A percentile compares a stretch with the other conserved stretches of the same genome.
These are phyloP conservation scores for Nicotiana sylvestris DNA, from an alignment of 257 asterid genomes.

Conservation along the genomic window DNA sequence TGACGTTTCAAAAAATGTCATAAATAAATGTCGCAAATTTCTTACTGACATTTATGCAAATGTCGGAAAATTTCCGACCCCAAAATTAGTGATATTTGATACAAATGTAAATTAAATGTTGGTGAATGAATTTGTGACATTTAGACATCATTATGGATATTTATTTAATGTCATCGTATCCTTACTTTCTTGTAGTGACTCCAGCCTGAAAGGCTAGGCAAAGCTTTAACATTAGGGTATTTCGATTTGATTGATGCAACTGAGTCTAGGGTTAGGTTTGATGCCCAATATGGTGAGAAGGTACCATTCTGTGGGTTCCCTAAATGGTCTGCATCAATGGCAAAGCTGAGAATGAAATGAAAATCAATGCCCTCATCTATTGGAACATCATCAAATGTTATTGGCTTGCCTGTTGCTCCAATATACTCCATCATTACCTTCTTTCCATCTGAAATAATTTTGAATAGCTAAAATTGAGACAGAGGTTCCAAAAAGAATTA, in stretches of 20 bases:
- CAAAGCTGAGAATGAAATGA: constrained; percentile 65
- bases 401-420: constrained; percentile 59
- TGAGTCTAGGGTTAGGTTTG: constrained; percentile 43
- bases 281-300: constrained; percentile 59
- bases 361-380: constrained; percentile 46
- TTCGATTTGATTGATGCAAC: constrained; percentile 40
- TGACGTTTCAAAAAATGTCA: too few species aligned
- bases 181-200: neutral
- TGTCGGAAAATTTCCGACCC: too few species aligned
- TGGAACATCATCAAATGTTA: constrained; percentile 43
- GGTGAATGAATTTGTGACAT: too few species aligned
- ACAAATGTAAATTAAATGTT: too few species aligned
- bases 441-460: constrained; percentile 35
- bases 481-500: neutral
- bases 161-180: too few species aligned
- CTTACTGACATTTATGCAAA: too few species aligned
- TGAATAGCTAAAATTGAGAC: too few species aligned
- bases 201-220: constrained; percentile 82
- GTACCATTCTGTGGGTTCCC: constrained; percentile 57
- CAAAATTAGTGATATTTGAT: too few species aligned
- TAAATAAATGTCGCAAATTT: too few species aligned
- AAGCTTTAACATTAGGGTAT: constrained; percentile 58
- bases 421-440: constrained; percentile 85
- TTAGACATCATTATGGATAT: too few species aligned
- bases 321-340: constrained; percentile 54